A percentile compares a stretch with the other conserved stretches of the same genome.
These are phyloP conservation scores for Pseudogymnoascus sp. DNA, from an alignment of 2,329 filamentous ascomycete species.

Conservation along the genomic window DNA sequence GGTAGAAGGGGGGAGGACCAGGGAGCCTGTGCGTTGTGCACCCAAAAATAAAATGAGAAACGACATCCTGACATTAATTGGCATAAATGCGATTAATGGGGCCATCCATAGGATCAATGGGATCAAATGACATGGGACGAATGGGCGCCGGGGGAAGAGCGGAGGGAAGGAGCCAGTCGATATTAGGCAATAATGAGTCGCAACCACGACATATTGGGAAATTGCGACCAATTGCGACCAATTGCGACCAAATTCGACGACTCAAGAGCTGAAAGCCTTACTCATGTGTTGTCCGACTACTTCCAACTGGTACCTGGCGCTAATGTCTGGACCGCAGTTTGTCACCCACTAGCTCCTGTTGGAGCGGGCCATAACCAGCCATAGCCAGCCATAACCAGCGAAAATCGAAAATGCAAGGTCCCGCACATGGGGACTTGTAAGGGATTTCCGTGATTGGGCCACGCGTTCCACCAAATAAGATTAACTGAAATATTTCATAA, in stretches of 20 bases:
- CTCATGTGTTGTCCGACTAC: background rate
- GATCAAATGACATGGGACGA: background rate
- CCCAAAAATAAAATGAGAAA: background rate
- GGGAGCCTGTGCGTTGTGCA: background rate
- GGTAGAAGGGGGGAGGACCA: background rate
- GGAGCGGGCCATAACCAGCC: background rate
- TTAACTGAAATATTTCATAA: background rate
- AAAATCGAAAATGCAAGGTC: background rate
- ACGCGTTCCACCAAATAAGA: background rate
- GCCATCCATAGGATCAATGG: background rate
- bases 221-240: background rate
- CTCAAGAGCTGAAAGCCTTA: background rate
- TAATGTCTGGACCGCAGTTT: background rate
- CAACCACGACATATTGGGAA: background rate
- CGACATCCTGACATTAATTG: background rate
- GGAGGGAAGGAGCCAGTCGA: background rate
- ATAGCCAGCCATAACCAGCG: background rate
- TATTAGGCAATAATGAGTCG: background rate
- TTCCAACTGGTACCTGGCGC: background rate
- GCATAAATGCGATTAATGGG: background rate
- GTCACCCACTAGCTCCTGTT: background rate
- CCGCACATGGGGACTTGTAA: background rate
- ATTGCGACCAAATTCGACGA: background rate
- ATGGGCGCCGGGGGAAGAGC: background rate
- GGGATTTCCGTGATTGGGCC: background rate